Conservation (phyloP, 345 rosid genomes). For the Barbarea vulgaris region DNA sequence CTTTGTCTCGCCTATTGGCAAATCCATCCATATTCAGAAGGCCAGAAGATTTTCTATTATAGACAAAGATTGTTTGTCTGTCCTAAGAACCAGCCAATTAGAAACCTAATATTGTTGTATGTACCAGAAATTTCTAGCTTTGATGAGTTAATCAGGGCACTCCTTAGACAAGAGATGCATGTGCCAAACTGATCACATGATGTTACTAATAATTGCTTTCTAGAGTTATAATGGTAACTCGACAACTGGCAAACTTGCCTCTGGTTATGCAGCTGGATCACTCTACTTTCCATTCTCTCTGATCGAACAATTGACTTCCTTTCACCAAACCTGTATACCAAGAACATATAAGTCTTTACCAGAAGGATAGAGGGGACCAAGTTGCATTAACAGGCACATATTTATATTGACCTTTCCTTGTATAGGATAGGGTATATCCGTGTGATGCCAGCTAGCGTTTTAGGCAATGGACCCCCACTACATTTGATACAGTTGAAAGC, state of each 20-base stretch:
- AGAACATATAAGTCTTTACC: constrained; percentile 16
- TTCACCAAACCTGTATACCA: constrained; percentile 53
- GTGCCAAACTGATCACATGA: constrained; percentile 13
- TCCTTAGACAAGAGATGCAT: constrained; percentile 15
- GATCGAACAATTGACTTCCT: constrained; percentile 79
- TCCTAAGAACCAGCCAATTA: neutral
- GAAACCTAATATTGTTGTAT: neutral
- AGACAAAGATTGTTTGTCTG: constrained; percentile 8
- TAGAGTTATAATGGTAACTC: neutral
- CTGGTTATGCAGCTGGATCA: constrained; percentile 52
- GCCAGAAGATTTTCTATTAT: constrained; percentile 9
- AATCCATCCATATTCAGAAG: constrained; percentile 14
- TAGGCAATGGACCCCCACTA: constrained; percentile 82
- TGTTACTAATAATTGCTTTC: constrained; percentile 16
- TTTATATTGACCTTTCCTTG: constrained; percentile 74
- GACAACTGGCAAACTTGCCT: constrained; percentile 31
- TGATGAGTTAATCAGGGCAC: constrained; percentile 18
- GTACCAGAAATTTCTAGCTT: constrained; percentile 18
- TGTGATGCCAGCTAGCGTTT: constrained; percentile 79
- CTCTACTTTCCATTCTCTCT: constrained; percentile 75
- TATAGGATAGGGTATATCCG: constrained; percentile 85
- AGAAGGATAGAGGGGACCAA: constrained; percentile 19
- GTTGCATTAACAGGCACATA: constrained; percentile 25
- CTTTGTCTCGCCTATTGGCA: neutral
- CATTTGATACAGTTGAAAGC: constrained; percentile 89